Evolutionary conservation across 116 monocot genomes (phyloP), one percentile per base, ranked within the genome.

Genomic region (Iris pallida): DNA sequence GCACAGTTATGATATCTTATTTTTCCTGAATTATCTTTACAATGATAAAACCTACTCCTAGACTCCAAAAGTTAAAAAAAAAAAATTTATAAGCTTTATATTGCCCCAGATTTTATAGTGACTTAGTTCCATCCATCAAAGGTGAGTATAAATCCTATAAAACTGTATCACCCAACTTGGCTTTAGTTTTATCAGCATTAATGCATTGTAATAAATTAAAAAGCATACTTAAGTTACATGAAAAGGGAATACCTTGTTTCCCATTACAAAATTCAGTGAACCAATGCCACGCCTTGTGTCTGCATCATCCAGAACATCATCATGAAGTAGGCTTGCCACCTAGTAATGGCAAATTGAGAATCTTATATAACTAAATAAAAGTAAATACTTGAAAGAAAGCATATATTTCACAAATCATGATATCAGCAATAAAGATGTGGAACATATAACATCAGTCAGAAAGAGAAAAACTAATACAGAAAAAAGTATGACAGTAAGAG

Each of bases 241-340:
- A 30, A 30, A 11, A 62, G 53, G 20, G 1, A 19, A 13, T 71
- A 97, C 97, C 90, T 97, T 97, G 60, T 92, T 97, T 17, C 97
- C 97, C 92, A 97, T 87, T n/a, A 89, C 81, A 68, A 77, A 85
- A 74, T 97, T 97, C 76, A 97, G 70, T 41, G 97, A 97, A 65
- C 79, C 72, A 75, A 97, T 77, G 17, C 92, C 97, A 68, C 97
- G 89, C 17, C 97, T 83, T 52, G 89, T 97, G 60, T 92, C 87
- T 59, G 92, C 97, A 87, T 97, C 92, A 83, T 97, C 97, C 66
- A 97, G 74, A 4, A 97, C 97, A 78, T 97, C 97, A 80, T 97
- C 92, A 81, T 97, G 97, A 69, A 97, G 89, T 69, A 97, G 87
- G 69, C 97, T 97, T 77, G 97, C 89, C 14, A 92, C 92, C 97